Conservation (phyloP, 75 land plant genomes). For the Sequoia sempervirens region DNA sequence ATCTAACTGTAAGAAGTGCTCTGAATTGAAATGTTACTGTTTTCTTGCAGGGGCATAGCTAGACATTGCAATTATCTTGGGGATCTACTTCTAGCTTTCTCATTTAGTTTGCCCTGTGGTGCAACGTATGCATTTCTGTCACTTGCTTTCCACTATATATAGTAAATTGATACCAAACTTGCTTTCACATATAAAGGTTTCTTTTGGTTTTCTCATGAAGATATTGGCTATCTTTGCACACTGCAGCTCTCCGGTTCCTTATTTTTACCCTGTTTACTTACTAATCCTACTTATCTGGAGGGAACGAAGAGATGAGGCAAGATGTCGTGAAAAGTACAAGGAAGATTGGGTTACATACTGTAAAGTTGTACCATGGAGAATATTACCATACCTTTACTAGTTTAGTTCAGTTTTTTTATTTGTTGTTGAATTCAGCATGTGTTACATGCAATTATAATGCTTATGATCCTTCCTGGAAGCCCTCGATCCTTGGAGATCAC, state of each 20-base stretch:
- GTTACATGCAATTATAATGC: not conserved
- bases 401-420: not conserved
- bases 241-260: constrained; percentile 91
- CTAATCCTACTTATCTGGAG: constrained; percentile 87
- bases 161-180: constrained; percentile 5
- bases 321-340: constrained; percentile 80
- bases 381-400: constrained; percentile 82
- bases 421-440: not conserved
- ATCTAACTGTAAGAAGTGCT: not conserved
- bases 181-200: constrained; percentile 9
- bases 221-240: constrained; percentile 20
- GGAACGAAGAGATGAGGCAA: constrained; percentile 93
- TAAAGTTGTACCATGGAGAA: constrained; percentile 89
- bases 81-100: constrained; percentile 83
- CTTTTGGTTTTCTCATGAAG: not conserved
- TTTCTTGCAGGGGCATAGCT: constrained; percentile 74
- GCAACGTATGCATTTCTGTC: constrained; percentile 43
- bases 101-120: constrained; percentile 98
- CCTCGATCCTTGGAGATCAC: not conserved
- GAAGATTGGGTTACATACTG: constrained; percentile 86
- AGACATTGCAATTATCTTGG: constrained; percentile 98
- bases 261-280: constrained; percentile 90
- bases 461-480: not conserved
- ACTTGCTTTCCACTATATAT: constrained; percentile 3
- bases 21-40: not conserved